Conservation (phyloP, 352 stramenopile genomes). For the Phytophthora gonapodyides region DNA sequence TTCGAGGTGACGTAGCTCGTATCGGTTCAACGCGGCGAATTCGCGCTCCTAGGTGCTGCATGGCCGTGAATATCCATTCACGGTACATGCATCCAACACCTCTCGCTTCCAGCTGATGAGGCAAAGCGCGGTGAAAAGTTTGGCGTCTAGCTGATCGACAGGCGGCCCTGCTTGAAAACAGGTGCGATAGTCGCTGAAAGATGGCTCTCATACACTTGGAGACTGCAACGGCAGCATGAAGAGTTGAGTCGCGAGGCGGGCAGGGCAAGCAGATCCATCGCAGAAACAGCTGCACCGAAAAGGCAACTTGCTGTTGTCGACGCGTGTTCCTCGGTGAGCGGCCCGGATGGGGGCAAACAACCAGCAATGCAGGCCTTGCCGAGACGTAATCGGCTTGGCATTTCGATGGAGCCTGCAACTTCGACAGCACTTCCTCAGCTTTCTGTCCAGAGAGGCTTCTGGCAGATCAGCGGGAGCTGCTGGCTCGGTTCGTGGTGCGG, state of each 20-base stretch:
- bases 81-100: too few relatives aligned
- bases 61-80: not conserved
- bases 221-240: not conserved
- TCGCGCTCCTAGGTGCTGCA: too few relatives aligned
- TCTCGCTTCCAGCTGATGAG: too few relatives aligned
- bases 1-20: not conserved
- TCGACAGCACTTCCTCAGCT: constrained; percentile 12
- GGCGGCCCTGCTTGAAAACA: constrained; percentile 34
- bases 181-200: constrained; percentile 33
- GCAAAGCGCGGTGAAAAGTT: constrained; percentile 33
- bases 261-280: constrained; percentile 17
- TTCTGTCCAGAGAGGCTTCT: constrained; percentile 9
- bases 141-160: constrained; percentile 22
- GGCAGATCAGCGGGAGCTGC: constrained; percentile 6
- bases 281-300: constrained; percentile 37
- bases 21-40: too few relatives aligned
- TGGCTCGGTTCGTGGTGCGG: constrained; percentile 1
- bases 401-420: not conserved
- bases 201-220: constrained; percentile 6
- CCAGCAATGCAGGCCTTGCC: too few relatives aligned
- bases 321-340: constrained; percentile 15
- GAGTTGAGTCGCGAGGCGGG: too few relatives aligned
- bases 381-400: too few relatives aligned
- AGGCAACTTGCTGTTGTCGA: constrained; percentile 35
- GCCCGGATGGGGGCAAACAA: constrained; percentile 20